Evolutionary conservation across 768 basidiomycete species (phyloP).

Genomic region (Crepidotus variabilis): DNA sequence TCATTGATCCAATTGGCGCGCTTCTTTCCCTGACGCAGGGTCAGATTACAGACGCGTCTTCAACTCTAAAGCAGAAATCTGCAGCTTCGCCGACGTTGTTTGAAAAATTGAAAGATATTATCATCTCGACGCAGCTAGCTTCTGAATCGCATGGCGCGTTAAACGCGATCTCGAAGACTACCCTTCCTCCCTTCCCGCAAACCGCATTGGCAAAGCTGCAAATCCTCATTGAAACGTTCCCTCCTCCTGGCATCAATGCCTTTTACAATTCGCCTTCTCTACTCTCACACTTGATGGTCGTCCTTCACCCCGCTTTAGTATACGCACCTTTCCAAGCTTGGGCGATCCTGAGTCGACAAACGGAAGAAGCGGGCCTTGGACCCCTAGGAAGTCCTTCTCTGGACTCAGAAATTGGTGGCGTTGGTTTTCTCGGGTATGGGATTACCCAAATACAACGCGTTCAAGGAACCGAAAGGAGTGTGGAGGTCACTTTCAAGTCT

Average conservation of each 20-base stretch:
- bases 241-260: constrained; percentile 28
- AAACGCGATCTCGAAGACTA: constrained; percentile 47
- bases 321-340: constrained; percentile 59
- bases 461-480: constrained; percentile 29
- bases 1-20: constrained; percentile 57
- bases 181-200: constrained; percentile 62
- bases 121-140: constrained; percentile 60
- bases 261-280: constrained; percentile 36
- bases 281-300: constrained; percentile 50
- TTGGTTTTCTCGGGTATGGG: constrained; percentile 52
- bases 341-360: constrained; percentile 55
- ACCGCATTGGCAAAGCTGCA: constrained; percentile 53
- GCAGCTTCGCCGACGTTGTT: constrained; percentile 25
- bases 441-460: constrained; percentile 35
- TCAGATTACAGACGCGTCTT: neutral
- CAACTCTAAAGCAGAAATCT: neutral
- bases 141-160: constrained; percentile 54
- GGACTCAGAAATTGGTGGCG: constrained; percentile 33
- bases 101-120: constrained; percentile 48
- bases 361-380: constrained; percentile 50
- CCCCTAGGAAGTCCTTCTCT: constrained; percentile 46
- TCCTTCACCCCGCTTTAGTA: constrained; percentile 55
- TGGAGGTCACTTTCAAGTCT: constrained; percentile 37
- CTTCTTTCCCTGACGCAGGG: constrained; percentile 39
- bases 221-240: constrained; percentile 43